Conservation (phyloP, 768 basidiomycete genomes). For the Russula virescens region DNA sequence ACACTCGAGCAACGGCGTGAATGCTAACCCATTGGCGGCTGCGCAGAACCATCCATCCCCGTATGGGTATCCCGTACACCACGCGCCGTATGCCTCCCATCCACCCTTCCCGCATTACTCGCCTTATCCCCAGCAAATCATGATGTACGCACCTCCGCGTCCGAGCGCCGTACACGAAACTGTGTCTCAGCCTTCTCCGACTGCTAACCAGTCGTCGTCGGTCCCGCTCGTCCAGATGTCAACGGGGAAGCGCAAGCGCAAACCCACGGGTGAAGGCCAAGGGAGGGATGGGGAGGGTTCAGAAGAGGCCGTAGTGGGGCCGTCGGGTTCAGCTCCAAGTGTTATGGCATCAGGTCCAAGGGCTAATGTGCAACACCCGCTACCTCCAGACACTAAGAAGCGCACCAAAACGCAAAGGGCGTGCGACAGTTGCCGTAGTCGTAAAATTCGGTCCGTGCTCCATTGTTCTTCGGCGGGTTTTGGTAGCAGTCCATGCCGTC, state of each 20-base stretch:
- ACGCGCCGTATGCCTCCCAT: conserved; percentile 37
- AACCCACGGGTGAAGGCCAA: conserved; percentile 29
- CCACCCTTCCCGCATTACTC: conserved; percentile 45
- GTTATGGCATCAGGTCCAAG: conserved; percentile 27
- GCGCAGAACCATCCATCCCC: conserved; percentile 46
- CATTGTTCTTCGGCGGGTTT: conserved; percentile 1
- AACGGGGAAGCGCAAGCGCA: conserved; percentile 58
- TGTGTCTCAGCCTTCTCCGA: conserved; percentile 32
- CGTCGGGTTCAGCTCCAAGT: conserved; percentile 44
- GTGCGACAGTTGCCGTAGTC: conserved; percentile 84
- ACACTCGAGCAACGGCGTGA: conserved; percentile 36
- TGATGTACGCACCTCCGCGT: conserved; percentile 56
- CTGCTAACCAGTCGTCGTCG: conserved; percentile 28
- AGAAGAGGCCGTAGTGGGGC: conserved; percentile 52
- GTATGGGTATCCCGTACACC: conserved; percentile 34
- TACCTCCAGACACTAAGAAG: conserved; percentile 64
- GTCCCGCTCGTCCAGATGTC: conserved; percentile 18
- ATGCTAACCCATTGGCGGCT: conserved; percentile 32
- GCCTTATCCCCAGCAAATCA: conserved; percentile 49
- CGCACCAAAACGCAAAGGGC: conserved; percentile 90
- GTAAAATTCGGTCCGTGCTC: conserved; percentile 68
- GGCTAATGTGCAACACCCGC: conserved; percentile 23
- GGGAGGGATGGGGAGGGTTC: conserved; percentile 38
- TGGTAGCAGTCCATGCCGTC: conserved; percentile 5
- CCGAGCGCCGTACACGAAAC: conserved; percentile 33